Conservation (phyloP, 441 rosid species). For the Euphorbia celastroides region DNA sequence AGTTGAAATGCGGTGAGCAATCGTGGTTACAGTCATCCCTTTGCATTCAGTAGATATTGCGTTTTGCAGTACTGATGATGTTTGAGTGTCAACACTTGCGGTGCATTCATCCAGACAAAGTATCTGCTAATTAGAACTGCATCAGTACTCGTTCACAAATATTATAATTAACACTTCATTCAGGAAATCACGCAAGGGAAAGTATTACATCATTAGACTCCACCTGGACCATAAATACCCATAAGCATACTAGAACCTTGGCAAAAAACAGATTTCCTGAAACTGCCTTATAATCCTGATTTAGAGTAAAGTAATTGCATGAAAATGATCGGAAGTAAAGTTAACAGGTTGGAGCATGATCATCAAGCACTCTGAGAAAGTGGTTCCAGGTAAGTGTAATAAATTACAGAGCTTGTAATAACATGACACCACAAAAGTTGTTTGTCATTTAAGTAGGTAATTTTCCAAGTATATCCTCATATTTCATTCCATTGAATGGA, state of each 20-base stretch:
- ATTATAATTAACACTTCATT: background rate
- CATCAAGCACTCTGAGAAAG: background rate
- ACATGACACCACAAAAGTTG: background rate
- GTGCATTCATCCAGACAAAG: constrained; percentile 97
- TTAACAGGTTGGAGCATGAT: background rate
- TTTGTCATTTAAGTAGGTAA: background rate
- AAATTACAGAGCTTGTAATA: background rate
- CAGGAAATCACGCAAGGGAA: constrained; percentile 41
- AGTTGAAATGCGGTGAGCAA: constrained; percentile 92
- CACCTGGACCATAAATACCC: background rate
- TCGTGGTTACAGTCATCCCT: constrained; percentile 76
- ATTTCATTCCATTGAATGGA: background rate
- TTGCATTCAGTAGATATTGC: constrained; percentile 63
- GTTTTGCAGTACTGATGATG: constrained; percentile 72
- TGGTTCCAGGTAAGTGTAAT: background rate
- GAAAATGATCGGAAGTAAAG: background rate
- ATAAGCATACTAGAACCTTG: background rate
- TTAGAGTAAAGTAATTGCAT: background rate
- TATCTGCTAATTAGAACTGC: constrained; percentile 34
- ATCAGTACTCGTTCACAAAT: constrained; percentile 6
- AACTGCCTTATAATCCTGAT: background rate
- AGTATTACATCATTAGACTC: background rate
- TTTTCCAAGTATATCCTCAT: background rate
- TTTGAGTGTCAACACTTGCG: constrained; percentile 66
- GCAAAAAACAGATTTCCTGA: background rate